Evolutionary conservation across 331 rosid genomes (phyloP), one percentile per base, ranked within the genome.

Genomic region (Dryas integrifolia): DNA sequence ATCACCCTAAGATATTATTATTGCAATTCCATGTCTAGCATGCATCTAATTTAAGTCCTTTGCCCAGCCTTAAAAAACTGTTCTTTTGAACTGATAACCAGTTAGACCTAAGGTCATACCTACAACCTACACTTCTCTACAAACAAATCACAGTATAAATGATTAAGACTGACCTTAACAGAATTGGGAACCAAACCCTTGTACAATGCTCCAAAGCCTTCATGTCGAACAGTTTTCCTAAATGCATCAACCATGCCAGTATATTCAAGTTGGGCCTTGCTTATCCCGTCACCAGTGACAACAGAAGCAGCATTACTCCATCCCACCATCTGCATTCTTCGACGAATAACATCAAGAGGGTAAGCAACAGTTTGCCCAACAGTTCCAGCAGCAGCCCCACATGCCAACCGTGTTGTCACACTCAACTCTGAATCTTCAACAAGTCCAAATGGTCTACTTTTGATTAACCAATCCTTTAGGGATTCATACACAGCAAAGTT

Each of bases 251-350:
- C 0, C 99, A 95, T 95, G 74, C 99, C 99, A 64, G 82, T 84
- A 73, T 92, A 95, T 35, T 95, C 96, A 18, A 95, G 93, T 1
- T 93, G 75, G 55, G 76, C 86, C 71, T 87, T 92, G 81, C 66
- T 82, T 85, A 90, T 90, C 76, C 98, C 98, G 60, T 92, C 98
- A 15, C 97, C 99, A 65, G 92, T 70, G 62, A 95, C 75, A 77
- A 95, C 85, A 70, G 98, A 87, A 67, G 98, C 85, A 79, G 98
- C 99, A 81, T 95, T 82, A 78, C 63, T 87, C 99, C 99, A 95
- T 26, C 99, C 99, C 39, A 86, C 92, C 99, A 95, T 95, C 91
- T 95, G 99, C 99, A 95, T 95, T 80, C 99, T 87, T 64, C 99
- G 85, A 58, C 99, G 98, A 76, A 95, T 92, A 69, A 95, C 99